These are phyloP conservation scores for Irpex rosettiformis DNA, from an alignment of 1,284 basidiomycete species.

Conservation along the genomic window DNA sequence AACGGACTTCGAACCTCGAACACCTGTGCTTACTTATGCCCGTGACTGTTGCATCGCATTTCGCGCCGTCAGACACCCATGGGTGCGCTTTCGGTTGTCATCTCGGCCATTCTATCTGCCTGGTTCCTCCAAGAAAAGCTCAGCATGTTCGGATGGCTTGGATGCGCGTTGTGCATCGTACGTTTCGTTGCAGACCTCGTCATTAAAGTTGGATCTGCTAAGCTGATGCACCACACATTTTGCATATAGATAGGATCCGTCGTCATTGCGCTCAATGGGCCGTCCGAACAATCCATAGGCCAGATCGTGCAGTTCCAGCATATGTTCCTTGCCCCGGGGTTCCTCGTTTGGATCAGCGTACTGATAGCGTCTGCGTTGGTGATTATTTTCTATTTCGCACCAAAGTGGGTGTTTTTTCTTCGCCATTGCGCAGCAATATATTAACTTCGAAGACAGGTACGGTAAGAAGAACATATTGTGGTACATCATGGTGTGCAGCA, in stretches of 20 bases:
- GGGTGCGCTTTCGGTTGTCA: slow-evolving; percentile 93
- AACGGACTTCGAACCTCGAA: not conserved
- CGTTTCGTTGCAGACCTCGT: slow-evolving; percentile 23
- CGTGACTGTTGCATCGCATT: not conserved
- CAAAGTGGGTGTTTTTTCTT: slow-evolving; percentile 42
- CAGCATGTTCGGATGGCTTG: slow-evolving; percentile 91
- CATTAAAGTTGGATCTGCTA: not conserved
- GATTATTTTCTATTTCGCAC: slow-evolving; percentile 80
- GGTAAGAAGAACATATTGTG: slow-evolving; percentile 95
- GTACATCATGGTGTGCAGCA: slow-evolving; percentile 91
- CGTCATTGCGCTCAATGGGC: slow-evolving; percentile 83
- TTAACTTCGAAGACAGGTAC: slow-evolving; percentile 43
- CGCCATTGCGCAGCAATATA: not conserved
- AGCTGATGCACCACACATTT: not conserved
- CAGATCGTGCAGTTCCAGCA: slow-evolving; percentile 79
- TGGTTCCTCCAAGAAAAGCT: slow-evolving; percentile 92
- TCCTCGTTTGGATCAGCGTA: slow-evolving; percentile 73
- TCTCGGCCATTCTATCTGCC: slow-evolving; percentile 92
- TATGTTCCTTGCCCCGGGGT: slow-evolving; percentile 85
- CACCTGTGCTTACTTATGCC: not conserved
- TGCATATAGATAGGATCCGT: slow-evolving; percentile 72
- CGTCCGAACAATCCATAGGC: slow-evolving; percentile 76
- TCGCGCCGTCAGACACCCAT: slow-evolving; percentile 73
- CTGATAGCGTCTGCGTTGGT: slow-evolving; percentile 61
- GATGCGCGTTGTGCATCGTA: slow-evolving; percentile 86